These are phyloP conservation scores for Blastobotrys niveus DNA, from an alignment of 1,139 yeast species.

Conservation along the genomic window DNA sequence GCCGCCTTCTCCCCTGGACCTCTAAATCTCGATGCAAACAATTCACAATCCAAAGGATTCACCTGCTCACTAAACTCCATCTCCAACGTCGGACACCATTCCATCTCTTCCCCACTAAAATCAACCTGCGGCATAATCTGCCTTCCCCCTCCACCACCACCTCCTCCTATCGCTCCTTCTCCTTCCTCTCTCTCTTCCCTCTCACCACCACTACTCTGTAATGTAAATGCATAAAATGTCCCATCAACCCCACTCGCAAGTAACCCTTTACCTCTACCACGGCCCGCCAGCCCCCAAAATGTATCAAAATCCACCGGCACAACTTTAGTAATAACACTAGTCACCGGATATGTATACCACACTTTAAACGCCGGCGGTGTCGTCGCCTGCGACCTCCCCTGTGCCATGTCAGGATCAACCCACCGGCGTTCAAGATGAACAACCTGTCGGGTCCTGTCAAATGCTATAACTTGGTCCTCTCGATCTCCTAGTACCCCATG, in stretches of 20 bases:
- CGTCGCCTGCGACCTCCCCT: too few species aligned
- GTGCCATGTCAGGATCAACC: not conserved
- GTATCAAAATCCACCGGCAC: slow-evolving; percentile 2
- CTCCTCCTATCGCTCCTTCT: too few species aligned
- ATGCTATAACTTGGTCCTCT: slow-evolving; percentile 15
- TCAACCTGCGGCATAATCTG: not conserved
- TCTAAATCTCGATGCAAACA: too few species aligned
- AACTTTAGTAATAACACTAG: slow-evolving; percentile 13
- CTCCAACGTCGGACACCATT: too few species aligned
- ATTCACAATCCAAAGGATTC: too few species aligned
- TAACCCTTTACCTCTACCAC: not conserved
- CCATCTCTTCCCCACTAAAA: too few species aligned
- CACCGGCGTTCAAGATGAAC: slow-evolving; percentile 1
- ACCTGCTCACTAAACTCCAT: too few species aligned
- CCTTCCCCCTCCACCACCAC: not conserved
- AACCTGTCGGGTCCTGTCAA: slow-evolving; percentile 15
- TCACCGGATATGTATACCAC: slow-evolving; percentile 9
- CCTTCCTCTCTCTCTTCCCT: too few species aligned
- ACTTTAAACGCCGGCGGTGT: too few species aligned
- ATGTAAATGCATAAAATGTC: slow-evolving; percentile 12
- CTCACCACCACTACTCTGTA: not conserved
- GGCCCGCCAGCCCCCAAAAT: slow-evolving; percentile 7
- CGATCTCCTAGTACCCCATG: slow-evolving; percentile 12
- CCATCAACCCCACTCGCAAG: slow-evolving; percentile 16
- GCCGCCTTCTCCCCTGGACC: too few species aligned